phyloP scores from a whole-genome alignment of 371 early-diverging fungal species.

The Lichtheimia ramosa region DNA sequence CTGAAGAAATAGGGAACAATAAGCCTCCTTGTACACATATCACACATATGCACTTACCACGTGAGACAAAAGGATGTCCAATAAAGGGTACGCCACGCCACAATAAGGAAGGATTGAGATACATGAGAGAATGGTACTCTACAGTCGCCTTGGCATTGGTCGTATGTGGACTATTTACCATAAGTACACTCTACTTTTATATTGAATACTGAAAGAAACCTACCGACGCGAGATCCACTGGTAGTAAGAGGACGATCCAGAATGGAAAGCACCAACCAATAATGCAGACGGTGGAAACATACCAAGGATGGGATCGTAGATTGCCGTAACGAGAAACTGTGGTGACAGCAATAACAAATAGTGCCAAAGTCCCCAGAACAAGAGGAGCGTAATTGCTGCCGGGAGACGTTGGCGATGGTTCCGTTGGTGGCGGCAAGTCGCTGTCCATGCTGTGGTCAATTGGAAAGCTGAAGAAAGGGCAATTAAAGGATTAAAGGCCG shows the following conservation, averaged over 20 bases:
- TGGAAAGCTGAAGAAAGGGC: not conserved
- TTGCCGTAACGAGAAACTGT: conserved; percentile 78
- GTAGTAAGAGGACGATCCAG: conserved; percentile 85
- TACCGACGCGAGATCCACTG: conserved; percentile 90
- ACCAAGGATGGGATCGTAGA: conserved; percentile 65
- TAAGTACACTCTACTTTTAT: not conserved
- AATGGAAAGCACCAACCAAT: conserved; percentile 89
- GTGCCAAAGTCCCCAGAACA: conserved; percentile 44
- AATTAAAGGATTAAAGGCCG: not conserved
- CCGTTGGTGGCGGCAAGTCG: not conserved
- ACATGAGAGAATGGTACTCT: conserved; percentile 80
- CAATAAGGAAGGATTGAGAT: conserved; percentile 60
- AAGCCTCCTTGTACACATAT: not conserved
- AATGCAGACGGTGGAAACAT: conserved; percentile 62
- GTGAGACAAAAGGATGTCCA: conserved; percentile 91
- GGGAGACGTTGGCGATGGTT: not conserved
- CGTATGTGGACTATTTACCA: conserved; percentile 60
- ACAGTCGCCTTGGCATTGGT: conserved; percentile 64
- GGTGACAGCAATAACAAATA: conserved; percentile 57
- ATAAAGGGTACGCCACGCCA: conserved; percentile 87
- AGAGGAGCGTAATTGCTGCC: conserved; percentile 46
- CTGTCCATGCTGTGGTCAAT: not conserved
- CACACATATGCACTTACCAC: conserved; percentile 53
- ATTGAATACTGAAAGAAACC: conserved; percentile 13
- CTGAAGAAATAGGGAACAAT: conserved; percentile 38